Percentiles rank a stretch among this genome's conserved stretches.
phyloP scores from a whole-genome alignment of 768 basidiomycete species.

The Boletellus ananas region DNA sequence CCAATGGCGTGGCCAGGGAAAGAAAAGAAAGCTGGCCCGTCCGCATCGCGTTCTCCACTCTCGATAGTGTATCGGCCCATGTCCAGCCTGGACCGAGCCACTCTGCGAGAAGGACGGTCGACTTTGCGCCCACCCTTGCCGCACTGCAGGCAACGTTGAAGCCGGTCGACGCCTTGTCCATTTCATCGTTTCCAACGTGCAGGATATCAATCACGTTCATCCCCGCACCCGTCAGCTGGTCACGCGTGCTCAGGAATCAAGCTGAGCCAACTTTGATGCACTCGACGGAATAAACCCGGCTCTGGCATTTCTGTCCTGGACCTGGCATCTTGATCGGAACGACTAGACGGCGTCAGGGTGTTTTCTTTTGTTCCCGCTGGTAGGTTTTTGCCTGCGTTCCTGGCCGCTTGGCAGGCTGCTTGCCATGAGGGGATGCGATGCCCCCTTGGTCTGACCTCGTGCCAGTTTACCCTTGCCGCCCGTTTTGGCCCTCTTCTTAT shows the following conservation, averaged over 20 bases:
- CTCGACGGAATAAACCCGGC: constrained; percentile 1
- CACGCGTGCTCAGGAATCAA: constrained; percentile 1
- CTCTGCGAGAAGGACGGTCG: constrained; percentile 13
- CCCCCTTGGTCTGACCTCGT: constrained; percentile 26
- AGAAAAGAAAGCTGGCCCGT: too few species aligned
- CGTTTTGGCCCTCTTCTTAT: constrained; percentile 26
- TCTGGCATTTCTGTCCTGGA: constrained; percentile 7
- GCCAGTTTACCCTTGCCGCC: constrained; percentile 25
- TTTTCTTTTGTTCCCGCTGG: constrained; percentile 9
- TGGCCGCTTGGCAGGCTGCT: constrained; percentile 12
- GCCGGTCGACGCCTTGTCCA: not conserved
- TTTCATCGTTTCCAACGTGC: not conserved
- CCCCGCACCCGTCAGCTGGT: not conserved
- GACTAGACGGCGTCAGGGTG: constrained; percentile 6
- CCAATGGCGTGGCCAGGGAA: constrained; percentile 1
- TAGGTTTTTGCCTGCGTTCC: constrained; percentile 19
- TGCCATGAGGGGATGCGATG: constrained; percentile 26
- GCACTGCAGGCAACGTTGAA: constrained; percentile 5
- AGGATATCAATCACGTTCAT: constrained; percentile 7
- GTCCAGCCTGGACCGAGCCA: not conserved
- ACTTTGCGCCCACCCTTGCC: constrained; percentile 10
- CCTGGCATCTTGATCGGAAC: constrained; percentile 13
- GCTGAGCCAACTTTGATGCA: constrained; percentile 4
- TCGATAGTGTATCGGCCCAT: constrained; percentile 22
- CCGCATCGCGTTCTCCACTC: too few species aligned